phyloP scores from a whole-genome alignment of 2,329 filamentous ascomycete genomes.

The Hortaea werneckii region DNA sequence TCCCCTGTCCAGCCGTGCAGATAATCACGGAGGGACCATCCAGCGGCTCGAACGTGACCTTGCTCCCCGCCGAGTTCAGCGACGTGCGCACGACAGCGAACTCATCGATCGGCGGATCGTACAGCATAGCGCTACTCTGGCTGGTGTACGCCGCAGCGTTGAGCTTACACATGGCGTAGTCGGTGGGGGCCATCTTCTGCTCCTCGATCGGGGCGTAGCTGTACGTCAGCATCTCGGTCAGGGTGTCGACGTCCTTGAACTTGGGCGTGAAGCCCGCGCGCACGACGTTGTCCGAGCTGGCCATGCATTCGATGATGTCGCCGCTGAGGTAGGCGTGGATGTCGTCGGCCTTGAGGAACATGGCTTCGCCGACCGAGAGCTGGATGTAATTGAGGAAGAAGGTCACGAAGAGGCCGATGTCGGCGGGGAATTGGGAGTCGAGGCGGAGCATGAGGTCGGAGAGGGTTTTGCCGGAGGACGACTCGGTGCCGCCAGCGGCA shows the following conservation, averaged over 20 bases:
- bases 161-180: conserved; percentile 77
- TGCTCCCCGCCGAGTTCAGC: conserved; percentile 59
- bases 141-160: conserved; percentile 76
- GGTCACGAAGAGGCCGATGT: conserved; percentile 87
- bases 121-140: conserved; percentile 61
- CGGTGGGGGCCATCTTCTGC: conserved; percentile 80
- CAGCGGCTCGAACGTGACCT: conserved; percentile 79
- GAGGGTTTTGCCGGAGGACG: conserved; percentile 59
- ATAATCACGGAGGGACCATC: conserved; percentile 87
- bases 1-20: conserved; percentile 74
- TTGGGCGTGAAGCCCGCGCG: conserved; percentile 96
- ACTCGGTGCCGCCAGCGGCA: conserved; percentile 59
- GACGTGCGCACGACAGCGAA: conserved; percentile 81
- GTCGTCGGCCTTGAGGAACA: conserved; percentile 93
- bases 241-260: conserved; percentile 88
- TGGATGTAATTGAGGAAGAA: conserved; percentile 97
- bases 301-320: conserved; percentile 99
- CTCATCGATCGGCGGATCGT: conserved; percentile 94
- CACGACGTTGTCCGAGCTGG: conserved; percentile 95
- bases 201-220: conserved; percentile 87
- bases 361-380: conserved; percentile 77
- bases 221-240: conserved; percentile 89
- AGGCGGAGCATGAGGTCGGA: conserved; percentile 68
- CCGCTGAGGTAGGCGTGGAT: conserved; percentile 91
- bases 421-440: conserved; percentile 73